Evolutionary conservation across 2,329 filamentous ascomycete genomes (phyloP).

Genomic region (Claviceps citrina): DNA sequence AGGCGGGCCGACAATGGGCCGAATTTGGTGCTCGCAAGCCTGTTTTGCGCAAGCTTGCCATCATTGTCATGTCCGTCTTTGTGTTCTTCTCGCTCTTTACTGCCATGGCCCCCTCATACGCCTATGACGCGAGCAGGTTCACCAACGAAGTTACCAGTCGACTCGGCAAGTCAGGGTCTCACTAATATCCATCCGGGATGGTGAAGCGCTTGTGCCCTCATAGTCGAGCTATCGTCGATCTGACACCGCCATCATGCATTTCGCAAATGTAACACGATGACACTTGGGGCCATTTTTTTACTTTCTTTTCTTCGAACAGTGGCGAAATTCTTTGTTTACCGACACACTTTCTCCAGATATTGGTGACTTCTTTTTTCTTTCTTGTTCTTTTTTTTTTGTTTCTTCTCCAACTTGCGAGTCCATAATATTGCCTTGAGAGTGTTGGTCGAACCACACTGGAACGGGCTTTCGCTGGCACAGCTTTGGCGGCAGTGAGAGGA

Average conservation of each 20-base stretch:
- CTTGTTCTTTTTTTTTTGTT: neutral
- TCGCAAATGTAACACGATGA: neutral
- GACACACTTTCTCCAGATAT: too few species aligned
- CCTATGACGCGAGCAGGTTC: slow-evolving; percentile 36
- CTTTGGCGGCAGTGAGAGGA: too few species aligned
- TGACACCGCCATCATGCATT: neutral
- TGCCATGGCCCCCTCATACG: slow-evolving; percentile 47
- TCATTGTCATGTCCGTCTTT: slow-evolving; percentile 48
- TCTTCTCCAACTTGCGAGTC: too few species aligned
- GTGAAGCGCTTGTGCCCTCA: neutral
- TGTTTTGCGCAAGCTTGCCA: slow-evolving; percentile 58
- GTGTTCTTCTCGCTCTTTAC: slow-evolving; percentile 56
- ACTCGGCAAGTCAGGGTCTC: slow-evolving; percentile 24
- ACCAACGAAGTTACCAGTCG: slow-evolving; percentile 33
- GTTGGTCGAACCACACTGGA: too few species aligned
- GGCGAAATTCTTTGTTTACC: too few species aligned
- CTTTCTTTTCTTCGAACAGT: neutral
- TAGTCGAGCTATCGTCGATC: neutral
- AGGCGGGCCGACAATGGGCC: slow-evolving; percentile 64
- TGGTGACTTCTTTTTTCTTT: too few species aligned
- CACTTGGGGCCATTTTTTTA: neutral
- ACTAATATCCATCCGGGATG: slow-evolving; percentile 3
- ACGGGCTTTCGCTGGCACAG: too few species aligned
- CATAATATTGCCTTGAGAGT: too few species aligned
- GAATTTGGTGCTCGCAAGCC: slow-evolving; percentile 71